Evolutionary conservation across 495 filamentous ascomycete species (phyloP), one percentile per base, ranked within the genome.

Genomic region (Apodospora peruviana): DNA sequence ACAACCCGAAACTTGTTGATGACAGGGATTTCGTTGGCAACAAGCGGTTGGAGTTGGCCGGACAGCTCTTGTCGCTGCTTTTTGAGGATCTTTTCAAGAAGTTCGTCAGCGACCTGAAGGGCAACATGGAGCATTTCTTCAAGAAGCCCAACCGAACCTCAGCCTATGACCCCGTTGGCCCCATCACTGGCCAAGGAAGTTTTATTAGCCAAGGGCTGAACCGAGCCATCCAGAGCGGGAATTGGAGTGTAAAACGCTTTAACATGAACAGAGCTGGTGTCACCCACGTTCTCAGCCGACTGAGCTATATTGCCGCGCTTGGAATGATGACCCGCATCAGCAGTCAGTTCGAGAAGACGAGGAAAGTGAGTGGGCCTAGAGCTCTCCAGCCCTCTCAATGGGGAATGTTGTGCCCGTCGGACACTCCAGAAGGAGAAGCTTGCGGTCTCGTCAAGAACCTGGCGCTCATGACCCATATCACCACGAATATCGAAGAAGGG

Each of bases 261-360:
- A 88, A 89, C 66, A 99, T 97, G 93, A 91, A 96, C 60, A 79
- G 93, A 65, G 93, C 93, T 18, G 93, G 93, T 58, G 90, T 99
- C 9, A 95, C 93, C 2, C 93, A 99, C 66, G 90, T 99, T 46
- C 75, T 99, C 16, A 96, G 91, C 70, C 82, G 93, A 37, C 72
- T 97, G 39, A 96, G 90, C 65, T 99, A 96, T 60, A 96, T 97
- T 69, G 88, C 86, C 56, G 94, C 94, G 10, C 78, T 99, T n/a
- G 94, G 94, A 47, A 97, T 97, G 94, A 97, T 99, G 94, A 97
- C 94, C 10, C 83, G 93, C 57, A 97, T 97, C 56, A 91, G 83
- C 70, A 94, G 87, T 79, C 93, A 97, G 71, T 97, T 99, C 62
- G 93, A 97, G 62, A 97, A 97, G 75, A 96, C 91, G 2, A 73